Evolutionary conservation across 306 rosid species (phyloP).

Genomic region (Senna tora): DNA sequence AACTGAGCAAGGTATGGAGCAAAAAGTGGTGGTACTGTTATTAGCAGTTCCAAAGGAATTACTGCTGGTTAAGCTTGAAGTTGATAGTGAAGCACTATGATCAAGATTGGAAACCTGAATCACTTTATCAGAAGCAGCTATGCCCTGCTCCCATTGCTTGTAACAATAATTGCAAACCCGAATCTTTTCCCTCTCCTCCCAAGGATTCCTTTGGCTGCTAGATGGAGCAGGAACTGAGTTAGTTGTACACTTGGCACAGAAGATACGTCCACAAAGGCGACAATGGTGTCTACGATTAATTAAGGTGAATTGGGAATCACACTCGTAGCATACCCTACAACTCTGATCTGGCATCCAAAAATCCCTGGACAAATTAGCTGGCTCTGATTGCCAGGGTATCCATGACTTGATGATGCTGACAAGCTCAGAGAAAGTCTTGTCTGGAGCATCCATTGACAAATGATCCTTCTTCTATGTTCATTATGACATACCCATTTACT

Average conservation of each 20-base stretch:
- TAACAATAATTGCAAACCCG: constrained; percentile 91
- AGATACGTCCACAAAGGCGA: constrained; percentile 89
- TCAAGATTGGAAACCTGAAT: constrained; percentile 54
- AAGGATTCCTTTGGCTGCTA: constrained; percentile 40
- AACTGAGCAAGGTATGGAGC: constrained; percentile 62
- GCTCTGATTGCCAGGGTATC: constrained; percentile 80
- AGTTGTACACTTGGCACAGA: constrained; percentile 83
- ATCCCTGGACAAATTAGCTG: constrained; percentile 72
- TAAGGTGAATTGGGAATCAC: constrained; percentile 82
- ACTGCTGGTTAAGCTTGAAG: constrained; percentile 64
- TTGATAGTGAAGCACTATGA: constrained; percentile 57
- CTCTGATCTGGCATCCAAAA: constrained; percentile 98
- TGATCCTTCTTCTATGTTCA: constrained; percentile 49
- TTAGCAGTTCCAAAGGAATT: constrained; percentile 65
- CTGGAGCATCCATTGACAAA: constrained; percentile 68
- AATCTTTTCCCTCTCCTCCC: constrained; percentile 75
- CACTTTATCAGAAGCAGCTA: constrained; percentile 48
- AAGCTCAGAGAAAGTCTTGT: constrained; percentile 59
- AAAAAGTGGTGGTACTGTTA: constrained; percentile 67
- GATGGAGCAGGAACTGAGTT: constrained; percentile 74
- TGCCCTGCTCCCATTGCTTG: constrained; percentile 76
- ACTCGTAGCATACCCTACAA: constrained; percentile 90
- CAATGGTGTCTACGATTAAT: constrained; percentile 93
- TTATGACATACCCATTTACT: constrained; percentile 64
- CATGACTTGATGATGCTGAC: constrained; percentile 65